Evolutionary conservation across 164 flowering plant genomes (phyloP), one percentile per base, ranked within the genome.

Genomic region (Vitis cinerea): DNA sequence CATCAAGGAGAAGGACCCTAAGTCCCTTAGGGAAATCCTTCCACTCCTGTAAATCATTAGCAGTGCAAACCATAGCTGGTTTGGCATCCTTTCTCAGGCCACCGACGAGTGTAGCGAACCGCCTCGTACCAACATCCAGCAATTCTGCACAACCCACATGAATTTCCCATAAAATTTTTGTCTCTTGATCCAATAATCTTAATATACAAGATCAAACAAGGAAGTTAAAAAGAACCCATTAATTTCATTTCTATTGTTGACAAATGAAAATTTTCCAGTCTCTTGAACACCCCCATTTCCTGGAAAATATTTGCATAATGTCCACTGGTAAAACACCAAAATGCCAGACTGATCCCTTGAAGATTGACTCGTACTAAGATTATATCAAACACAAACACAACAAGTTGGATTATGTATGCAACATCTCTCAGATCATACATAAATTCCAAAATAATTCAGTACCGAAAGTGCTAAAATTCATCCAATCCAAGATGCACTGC

Each of bases 21-120:
- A 93, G 95, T 54, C 98, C 98, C 74, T 90, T 93, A 6, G 98
- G 97, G 50, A 93, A 93, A 72, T 93, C 91, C 67, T 83, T 88
- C 97, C 91, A 90, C 50, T 13, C 88, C 62, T 83, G 77, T 79
- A 89, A 76, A 79, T 90, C 92, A 76, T 84, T 84, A 62, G 87
- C 84, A 83, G 93, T 83, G 86, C 86, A 90, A 81, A 87, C 89
- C 98, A 93, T 93, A 77, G 88, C 88, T 87, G 83, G 83, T 72
- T 84, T 85, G 74, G 85, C 89, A 86, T 86, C 79, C 78, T 79
- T 83, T 83, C 79, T 80, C 81, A 83, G 78, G 70, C 73, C 66
- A 65, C 79, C 73, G 2, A 61, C 11, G 51, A 63, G 19, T 19
- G 37, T 61, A 31, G 59, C 59, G 66, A 62, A 75, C 72, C 71